phyloP scores from a whole-genome alignment of 768 basidiomycete genomes.

The Pleurotus eryngii region DNA sequence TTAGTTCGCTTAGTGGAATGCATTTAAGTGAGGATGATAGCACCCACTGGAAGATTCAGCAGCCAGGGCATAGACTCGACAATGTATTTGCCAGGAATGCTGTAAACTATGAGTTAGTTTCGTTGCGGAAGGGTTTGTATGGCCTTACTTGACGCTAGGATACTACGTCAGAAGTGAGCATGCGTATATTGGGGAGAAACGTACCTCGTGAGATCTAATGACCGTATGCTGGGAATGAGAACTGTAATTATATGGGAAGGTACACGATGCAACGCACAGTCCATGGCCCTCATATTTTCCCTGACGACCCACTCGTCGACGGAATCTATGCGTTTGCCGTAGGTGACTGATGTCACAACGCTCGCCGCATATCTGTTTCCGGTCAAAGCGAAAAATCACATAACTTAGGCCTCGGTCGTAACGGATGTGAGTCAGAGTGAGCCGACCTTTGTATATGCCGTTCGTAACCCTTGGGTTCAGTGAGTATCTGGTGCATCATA shows the following conservation, averaged over 20 bases:
- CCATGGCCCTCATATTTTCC: conserved; percentile 41
- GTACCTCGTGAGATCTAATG: conserved; percentile 17
- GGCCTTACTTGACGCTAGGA: conserved; percentile 13
- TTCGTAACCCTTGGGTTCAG: conserved; percentile 35
- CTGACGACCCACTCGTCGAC: conserved; percentile 45
- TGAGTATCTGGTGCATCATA: conserved; percentile 36
- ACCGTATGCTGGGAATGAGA: too few species aligned
- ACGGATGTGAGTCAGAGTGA: not conserved
- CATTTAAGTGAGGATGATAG: not conserved
- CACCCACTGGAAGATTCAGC: conserved; percentile 37
- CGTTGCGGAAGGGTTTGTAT: conserved; percentile 1
- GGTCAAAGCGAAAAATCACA: not conserved
- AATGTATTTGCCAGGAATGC: conserved; percentile 46
- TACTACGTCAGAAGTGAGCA: not conserved
- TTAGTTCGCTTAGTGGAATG: not conserved
- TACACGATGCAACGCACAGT: conserved; percentile 29
- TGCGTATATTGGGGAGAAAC: not conserved
- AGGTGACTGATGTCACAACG: conserved; percentile 40
- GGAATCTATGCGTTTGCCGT: conserved; percentile 39
- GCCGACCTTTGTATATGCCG: conserved; percentile 36
- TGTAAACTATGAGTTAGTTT: conserved; percentile 9
- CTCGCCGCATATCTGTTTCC: conserved; percentile 39
- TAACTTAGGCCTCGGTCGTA: not conserved
- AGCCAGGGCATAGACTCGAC: conserved; percentile 49
- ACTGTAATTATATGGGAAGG: not conserved